These are phyloP conservation scores for Nothophoma quercina DNA, from an alignment of 2,329 filamentous ascomycete genomes.

Conservation along the genomic window DNA sequence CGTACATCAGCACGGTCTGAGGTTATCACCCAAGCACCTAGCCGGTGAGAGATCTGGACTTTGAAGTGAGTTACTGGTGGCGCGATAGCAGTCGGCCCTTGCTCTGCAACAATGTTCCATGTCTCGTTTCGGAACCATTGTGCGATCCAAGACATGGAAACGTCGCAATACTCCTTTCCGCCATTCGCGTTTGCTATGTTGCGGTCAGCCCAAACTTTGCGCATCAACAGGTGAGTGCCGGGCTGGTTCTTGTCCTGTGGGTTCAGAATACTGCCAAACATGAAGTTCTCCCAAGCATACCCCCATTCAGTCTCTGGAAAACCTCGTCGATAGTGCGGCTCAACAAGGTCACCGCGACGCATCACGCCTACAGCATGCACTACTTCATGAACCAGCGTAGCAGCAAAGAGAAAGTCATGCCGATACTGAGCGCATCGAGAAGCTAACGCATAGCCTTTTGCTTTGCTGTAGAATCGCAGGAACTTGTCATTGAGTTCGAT, in stretches of 20 bases:
- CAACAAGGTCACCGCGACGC: conserved; percentile 35
- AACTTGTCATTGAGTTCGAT: conserved; percentile 38
- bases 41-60: conserved; percentile 21
- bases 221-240: conserved; percentile 35
- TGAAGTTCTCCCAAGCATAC: conserved; percentile 48
- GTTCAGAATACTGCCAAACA: conserved; percentile 45
- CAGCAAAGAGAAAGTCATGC: conserved; percentile 45
- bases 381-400: conserved; percentile 44
- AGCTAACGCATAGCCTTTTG: conserved; percentile 28
- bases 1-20: conserved; percentile 24
- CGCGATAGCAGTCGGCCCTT: conserved; percentile 31
- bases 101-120: conserved; percentile 34
- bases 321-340: conserved; percentile 36
- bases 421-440: conserved; percentile 41
- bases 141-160: conserved; percentile 45
- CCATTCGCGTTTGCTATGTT: conserved; percentile 19
- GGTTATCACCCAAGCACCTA: conserved; percentile 27
- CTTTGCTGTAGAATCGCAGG: conserved; percentile 25
- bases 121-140: conserved; percentile 48
- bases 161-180: conserved; percentile 41
- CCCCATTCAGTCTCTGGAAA: conserved; percentile 43
- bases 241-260: conserved; percentile 30
- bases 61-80: conserved; percentile 37
- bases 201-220: conserved; percentile 38
- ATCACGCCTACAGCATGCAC: conserved; percentile 46